Evolutionary conservation across 2,329 filamentous ascomycete genomes (phyloP).

Genomic region (Alternaria novae-zelandiae): DNA sequence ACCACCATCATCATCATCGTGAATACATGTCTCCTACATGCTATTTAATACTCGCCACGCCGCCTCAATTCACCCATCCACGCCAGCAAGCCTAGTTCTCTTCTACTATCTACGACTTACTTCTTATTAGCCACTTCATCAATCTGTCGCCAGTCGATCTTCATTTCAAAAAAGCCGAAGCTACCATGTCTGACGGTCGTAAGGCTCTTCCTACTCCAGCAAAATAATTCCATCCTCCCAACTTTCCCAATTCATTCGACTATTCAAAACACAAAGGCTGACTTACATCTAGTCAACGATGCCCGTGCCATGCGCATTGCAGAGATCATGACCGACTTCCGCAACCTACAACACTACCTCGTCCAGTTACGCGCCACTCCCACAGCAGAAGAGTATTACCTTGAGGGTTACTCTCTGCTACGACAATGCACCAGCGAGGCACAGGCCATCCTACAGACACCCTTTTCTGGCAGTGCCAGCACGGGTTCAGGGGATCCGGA

Average conservation of each 20-base stretch:
- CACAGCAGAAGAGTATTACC: slow-evolving; percentile 62
- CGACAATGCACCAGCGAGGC: slow-evolving; percentile 63
- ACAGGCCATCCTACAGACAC: slow-evolving; percentile 60
- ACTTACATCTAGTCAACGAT: slow-evolving; percentile 61
- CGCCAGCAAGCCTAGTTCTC: slow-evolving; percentile 26
- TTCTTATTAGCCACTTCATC: slow-evolving; percentile 4
- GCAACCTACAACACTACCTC: slow-evolving; percentile 66
- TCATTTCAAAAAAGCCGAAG: slow-evolving; percentile 1
- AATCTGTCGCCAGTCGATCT: slow-evolving; percentile 23
- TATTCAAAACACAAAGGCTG: slow-evolving; percentile 5
- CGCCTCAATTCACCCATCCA: slow-evolving; percentile 28
- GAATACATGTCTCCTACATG: slow-evolving; percentile 32
- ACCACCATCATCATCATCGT: slow-evolving; percentile 21
- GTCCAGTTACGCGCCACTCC: slow-evolving; percentile 59
- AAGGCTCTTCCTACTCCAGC: slow-evolving; percentile 41
- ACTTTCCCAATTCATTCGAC: neutral
- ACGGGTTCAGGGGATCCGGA: slow-evolving; percentile 57
- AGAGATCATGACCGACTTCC: slow-evolving; percentile 70
- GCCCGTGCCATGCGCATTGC: slow-evolving; percentile 67
- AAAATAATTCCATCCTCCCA: neutral
- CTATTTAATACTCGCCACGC: slow-evolving; percentile 47
- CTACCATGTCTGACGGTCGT: slow-evolving; percentile 64
- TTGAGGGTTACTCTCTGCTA: slow-evolving; percentile 65
- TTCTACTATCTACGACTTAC: slow-evolving; percentile 9
- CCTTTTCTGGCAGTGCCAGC: slow-evolving; percentile 56